Evolutionary conservation across 1,139 yeast genomes (phyloP).

Genomic region (Suhomyces maxii): DNA sequence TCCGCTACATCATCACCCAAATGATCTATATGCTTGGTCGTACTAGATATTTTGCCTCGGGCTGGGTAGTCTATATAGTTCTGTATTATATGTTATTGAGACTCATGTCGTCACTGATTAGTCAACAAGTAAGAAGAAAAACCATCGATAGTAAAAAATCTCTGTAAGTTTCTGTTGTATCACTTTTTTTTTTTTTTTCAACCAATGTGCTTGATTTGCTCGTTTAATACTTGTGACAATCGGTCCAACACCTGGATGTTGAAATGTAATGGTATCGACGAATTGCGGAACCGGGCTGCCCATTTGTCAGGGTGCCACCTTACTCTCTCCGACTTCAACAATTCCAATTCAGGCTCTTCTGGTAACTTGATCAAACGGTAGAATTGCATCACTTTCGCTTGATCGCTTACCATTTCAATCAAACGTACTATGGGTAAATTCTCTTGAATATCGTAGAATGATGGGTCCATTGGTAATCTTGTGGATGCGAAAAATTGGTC

Average conservation of each 20-base stretch:
- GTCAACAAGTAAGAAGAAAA: too few species aligned
- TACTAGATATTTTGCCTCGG: not conserved
- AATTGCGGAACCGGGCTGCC: conserved; percentile 22
- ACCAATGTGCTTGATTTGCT: conserved; percentile 9
- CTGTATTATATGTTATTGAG: conserved; percentile 1
- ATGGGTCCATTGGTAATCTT: conserved; percentile 16
- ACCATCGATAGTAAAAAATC: too few species aligned
- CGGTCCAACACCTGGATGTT: conserved; percentile 29
- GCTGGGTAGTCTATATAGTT: not conserved
- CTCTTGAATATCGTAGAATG: conserved; percentile 14
- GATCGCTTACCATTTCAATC: conserved; percentile 23
- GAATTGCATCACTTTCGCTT: conserved; percentile 25
- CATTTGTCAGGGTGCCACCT: conserved; percentile 74
- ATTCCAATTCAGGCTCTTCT: conserved; percentile 18
- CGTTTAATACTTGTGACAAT: conserved; percentile 34
- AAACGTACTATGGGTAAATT: conserved; percentile 16
- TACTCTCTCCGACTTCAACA: conserved; percentile 52
- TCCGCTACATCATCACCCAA: not conserved
- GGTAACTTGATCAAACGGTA: conserved; percentile 23
- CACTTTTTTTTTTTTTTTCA: too few species aligned
- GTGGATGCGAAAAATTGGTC: conserved; percentile 14
- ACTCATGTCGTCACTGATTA: not conserved
- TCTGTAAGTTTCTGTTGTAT: too few species aligned
- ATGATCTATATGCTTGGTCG: not conserved
- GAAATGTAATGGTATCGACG: conserved; percentile 10